These are phyloP conservation scores for Trichophyton rubrum DNA, from an alignment of 2,329 filamentous ascomycete genomes.

Conservation along the genomic window DNA sequence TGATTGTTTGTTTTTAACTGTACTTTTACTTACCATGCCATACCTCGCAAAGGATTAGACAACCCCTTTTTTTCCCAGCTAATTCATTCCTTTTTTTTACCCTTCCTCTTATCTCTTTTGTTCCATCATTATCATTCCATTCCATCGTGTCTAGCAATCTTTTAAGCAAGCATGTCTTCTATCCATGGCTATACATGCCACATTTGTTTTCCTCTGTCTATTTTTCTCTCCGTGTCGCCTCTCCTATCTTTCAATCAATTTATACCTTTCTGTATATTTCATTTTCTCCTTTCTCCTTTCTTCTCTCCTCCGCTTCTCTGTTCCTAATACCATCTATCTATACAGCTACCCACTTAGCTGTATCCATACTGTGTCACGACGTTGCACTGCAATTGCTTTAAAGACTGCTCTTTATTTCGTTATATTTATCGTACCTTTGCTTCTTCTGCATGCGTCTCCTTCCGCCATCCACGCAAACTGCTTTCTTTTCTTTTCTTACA, in stretches of 20 bases:
- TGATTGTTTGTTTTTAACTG: neutral
- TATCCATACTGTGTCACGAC: too few relatives aligned
- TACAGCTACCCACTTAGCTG: too few relatives aligned
- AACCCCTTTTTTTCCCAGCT: neutral
- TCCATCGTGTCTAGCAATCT: neutral
- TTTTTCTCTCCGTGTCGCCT: neutral
- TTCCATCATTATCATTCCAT: neutral
- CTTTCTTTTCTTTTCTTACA: too few relatives aligned
- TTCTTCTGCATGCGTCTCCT: too few relatives aligned
- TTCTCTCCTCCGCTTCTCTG: neutral
- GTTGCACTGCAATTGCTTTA: too few relatives aligned
- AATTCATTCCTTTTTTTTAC: neutral
- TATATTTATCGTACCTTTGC: too few relatives aligned
- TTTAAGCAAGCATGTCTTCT: conserved; percentile 1
- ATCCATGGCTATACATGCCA: neutral
- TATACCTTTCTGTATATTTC: conserved; percentile 1
- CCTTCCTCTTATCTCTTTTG: neutral
- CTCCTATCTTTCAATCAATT: neutral
- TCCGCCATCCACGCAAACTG: too few relatives aligned
- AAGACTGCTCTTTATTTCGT: too few relatives aligned
- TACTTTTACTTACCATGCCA: conserved; percentile 3
- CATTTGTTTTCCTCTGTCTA: neutral
- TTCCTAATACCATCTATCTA: too few relatives aligned
- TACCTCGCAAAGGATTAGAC: conserved; percentile 2
- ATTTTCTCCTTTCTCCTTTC: too few relatives aligned